Evolutionary conservation across 257 asterid species (phyloP).

Genomic region (Jasminum sambac): DNA sequence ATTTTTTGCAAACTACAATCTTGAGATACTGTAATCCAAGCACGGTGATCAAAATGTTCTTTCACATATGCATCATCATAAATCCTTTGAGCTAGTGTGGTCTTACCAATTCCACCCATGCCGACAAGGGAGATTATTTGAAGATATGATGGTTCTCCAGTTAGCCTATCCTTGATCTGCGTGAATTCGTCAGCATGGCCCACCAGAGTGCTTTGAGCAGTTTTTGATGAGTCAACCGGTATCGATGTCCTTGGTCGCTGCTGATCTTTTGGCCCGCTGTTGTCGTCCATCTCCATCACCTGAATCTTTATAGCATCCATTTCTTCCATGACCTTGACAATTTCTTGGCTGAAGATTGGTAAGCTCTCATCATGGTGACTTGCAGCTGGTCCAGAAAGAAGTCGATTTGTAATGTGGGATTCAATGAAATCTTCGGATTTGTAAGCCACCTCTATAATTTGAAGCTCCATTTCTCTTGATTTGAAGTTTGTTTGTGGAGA

Average conservation of each 20-base stretch:
- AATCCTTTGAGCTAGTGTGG: conserved; percentile 22
- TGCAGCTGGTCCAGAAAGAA: background rate
- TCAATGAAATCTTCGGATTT: conserved; percentile 14
- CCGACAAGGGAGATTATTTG: conserved; percentile 5
- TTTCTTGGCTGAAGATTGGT: background rate
- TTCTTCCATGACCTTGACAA: background rate
- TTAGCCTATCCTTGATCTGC: background rate
- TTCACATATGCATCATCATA: too few relatives aligned
- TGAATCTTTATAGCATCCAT: background rate
- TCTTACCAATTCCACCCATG: conserved; percentile 28
- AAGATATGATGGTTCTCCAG: background rate
- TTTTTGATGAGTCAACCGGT: background rate
- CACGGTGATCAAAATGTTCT: too few relatives aligned
- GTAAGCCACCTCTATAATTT: conserved; percentile 6
- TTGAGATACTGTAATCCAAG: too few relatives aligned
- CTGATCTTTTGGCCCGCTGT: background rate
- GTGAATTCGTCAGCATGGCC: background rate
- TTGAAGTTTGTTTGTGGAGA: background rate
- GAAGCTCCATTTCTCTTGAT: background rate
- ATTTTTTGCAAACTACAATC: too few relatives aligned
- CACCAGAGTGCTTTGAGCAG: background rate
- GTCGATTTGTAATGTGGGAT: background rate
- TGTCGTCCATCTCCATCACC: background rate
- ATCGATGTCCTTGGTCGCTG: background rate
- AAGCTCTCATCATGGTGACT: background rate